Conservation (phyloP, 805 yeast species). For the Candida hungchunana region DNA sequence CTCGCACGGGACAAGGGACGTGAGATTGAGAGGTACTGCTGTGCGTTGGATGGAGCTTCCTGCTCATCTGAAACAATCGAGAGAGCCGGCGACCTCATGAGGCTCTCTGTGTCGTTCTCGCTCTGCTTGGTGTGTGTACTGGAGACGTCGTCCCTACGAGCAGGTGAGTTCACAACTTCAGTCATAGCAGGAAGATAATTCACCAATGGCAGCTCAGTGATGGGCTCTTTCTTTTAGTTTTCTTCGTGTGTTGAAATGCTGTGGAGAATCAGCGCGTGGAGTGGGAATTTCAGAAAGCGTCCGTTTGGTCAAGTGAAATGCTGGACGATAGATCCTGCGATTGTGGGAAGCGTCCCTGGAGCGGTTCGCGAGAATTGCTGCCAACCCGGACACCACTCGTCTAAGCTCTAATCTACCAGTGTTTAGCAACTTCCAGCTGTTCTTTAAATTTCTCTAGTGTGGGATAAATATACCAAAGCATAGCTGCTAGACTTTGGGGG, state of each 20-base stretch:
- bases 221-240: no score
- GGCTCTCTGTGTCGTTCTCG: constrained; percentile 11
- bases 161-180: background rate
- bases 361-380: no score
- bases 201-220: no score
- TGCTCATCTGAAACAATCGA: constrained; percentile 12
- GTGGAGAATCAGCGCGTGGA: no score
- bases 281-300: no score
- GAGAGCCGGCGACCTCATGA: constrained; percentile 10
- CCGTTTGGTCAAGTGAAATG: no score
- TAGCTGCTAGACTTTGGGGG: background rate
- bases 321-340: no score
- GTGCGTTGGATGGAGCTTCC: constrained; percentile 5
- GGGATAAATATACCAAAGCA: background rate
- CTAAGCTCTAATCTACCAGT: no score
- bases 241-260: no score
- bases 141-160: no score
- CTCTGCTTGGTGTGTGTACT: background rate
- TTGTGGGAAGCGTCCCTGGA: no score
- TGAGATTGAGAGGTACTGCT: constrained; percentile 31
- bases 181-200: background rate
- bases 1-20: constrained; percentile 60
- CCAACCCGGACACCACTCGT: no score
- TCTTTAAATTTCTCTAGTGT: background rate
- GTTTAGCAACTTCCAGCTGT: background rate